Evolutionary conservation across 2,329 filamentous ascomycete species (phyloP).

Genomic region (Xylogone sp.): DNA sequence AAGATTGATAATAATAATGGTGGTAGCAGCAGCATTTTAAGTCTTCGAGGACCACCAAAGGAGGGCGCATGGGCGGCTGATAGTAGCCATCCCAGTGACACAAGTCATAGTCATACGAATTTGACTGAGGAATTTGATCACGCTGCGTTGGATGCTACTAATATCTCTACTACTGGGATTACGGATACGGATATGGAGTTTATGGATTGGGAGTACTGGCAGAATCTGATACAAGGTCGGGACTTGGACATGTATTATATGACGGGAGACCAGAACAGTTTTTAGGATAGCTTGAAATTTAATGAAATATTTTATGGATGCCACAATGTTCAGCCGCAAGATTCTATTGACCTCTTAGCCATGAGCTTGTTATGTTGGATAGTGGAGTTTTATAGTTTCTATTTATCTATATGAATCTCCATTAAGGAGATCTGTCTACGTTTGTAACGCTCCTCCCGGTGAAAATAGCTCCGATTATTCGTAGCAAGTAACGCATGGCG

Average conservation of each 20-base stretch:
- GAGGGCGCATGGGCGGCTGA: not conserved
- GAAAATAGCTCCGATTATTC: too few relatives aligned
- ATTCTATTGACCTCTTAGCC: too few relatives aligned
- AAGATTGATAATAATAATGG: not conserved
- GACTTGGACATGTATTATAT: not conserved
- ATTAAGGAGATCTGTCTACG: too few relatives aligned
- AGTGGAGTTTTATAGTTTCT: too few relatives aligned
- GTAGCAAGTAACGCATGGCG: too few relatives aligned
- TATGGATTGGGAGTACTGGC: conserved; percentile 28
- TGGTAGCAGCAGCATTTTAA: not conserved
- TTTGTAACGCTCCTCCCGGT: too few relatives aligned
- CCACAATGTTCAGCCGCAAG: too few relatives aligned
- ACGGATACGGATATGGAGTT: not conserved
- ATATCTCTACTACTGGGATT: too few relatives aligned
- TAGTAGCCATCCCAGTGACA: not conserved
- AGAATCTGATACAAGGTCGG: conserved; percentile 16
- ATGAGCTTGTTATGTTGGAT: too few relatives aligned
- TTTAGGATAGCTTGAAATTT: not conserved
- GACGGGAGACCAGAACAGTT: not conserved
- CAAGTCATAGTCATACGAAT: not conserved
- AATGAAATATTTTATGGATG: not conserved
- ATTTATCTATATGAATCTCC: too few relatives aligned
- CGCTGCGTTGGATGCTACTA: too few relatives aligned
- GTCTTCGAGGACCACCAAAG: not conserved
- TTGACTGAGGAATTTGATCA: not conserved